Conservation (phyloP, 495 filamentous ascomycete genomes). For the Xylaria longipes region DNA sequence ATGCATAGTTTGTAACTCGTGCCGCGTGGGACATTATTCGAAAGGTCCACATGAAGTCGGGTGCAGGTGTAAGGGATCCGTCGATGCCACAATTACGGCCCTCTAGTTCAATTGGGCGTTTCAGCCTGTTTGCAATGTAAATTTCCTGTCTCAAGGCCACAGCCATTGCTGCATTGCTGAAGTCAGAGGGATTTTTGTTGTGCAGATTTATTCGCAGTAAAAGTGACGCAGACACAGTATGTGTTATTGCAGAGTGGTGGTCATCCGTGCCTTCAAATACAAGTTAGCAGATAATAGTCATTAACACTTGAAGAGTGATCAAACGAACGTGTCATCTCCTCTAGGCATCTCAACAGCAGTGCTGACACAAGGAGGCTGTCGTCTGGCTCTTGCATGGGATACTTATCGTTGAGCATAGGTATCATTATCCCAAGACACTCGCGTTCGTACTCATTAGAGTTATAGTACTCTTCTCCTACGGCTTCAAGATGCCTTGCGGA, state of each 20-base stretch:
- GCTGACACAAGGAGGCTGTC: constrained; percentile 2
- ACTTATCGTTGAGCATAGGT: constrained; percentile 9
- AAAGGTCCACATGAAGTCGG: not conserved
- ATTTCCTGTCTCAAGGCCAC: constrained; percentile 6
- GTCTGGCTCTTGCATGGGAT: not conserved
- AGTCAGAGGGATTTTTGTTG: not conserved
- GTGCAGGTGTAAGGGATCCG: not conserved
- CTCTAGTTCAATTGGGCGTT: not conserved
- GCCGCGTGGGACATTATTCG: constrained; percentile 3
- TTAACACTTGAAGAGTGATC: not conserved
- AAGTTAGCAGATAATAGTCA: not conserved
- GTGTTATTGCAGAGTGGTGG: not conserved
- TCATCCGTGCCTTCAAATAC: not conserved
- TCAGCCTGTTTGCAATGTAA: not conserved
- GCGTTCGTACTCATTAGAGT: not conserved
- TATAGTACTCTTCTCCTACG: not conserved
- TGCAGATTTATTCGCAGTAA: not conserved
- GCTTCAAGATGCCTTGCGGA: constrained; percentile 6
- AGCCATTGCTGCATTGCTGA: not conserved
- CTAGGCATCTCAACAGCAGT: not conserved
- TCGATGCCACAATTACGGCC: constrained; percentile 3
- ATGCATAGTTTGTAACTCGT: constrained; percentile 4
- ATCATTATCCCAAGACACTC: not conserved
- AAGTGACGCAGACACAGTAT: not conserved
- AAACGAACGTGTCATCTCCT: constrained; percentile 4